Conservation (phyloP, 257 asterid species). For the Salvia miltiorrhiza region DNA sequence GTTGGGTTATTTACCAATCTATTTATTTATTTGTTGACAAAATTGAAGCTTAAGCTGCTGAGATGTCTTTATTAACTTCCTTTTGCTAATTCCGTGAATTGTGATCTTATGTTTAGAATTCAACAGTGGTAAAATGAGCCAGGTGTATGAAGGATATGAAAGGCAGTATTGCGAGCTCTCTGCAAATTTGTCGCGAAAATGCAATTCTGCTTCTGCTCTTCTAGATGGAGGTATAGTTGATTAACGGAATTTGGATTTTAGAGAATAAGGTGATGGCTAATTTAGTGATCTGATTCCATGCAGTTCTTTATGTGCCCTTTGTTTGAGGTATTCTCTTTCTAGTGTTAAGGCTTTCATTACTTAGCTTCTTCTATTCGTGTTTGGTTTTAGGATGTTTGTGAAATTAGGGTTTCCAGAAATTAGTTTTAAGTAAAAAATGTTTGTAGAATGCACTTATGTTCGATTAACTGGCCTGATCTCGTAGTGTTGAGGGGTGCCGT, state of each 20-base stretch:
- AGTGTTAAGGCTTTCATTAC: neutral
- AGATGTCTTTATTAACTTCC: neutral
- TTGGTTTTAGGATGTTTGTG: constrained; percentile 1
- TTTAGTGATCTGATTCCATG: constrained; percentile 18
- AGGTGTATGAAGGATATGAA: constrained; percentile 85
- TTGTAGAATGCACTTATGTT: neutral
- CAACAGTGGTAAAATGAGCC: constrained; percentile 58
- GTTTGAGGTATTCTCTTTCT: neutral
- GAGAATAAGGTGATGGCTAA: constrained; percentile 1
- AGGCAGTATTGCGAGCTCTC: constrained; percentile 96
- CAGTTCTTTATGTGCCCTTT: neutral
- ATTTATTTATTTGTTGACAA: neutral
- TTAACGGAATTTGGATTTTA: neutral
- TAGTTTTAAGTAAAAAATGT: neutral
- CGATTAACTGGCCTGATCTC: neutral
- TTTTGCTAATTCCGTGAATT: neutral
- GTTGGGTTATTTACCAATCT: constrained; percentile 3
- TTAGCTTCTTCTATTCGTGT: neutral
- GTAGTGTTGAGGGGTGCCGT: neutral
- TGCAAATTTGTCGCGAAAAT: constrained; percentile 69
- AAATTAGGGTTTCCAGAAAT: constrained; percentile 24
- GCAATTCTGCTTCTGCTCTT: constrained; percentile 60
- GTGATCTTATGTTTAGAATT: constrained; percentile 17
- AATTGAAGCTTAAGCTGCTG: neutral
- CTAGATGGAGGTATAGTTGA: constrained; percentile 64